Percentiles rank a stretch among this genome's conserved stretches.
phyloP scores from a whole-genome alignment of 2,329 filamentous ascomycete species.

The Graphilbum sp. region DNA sequence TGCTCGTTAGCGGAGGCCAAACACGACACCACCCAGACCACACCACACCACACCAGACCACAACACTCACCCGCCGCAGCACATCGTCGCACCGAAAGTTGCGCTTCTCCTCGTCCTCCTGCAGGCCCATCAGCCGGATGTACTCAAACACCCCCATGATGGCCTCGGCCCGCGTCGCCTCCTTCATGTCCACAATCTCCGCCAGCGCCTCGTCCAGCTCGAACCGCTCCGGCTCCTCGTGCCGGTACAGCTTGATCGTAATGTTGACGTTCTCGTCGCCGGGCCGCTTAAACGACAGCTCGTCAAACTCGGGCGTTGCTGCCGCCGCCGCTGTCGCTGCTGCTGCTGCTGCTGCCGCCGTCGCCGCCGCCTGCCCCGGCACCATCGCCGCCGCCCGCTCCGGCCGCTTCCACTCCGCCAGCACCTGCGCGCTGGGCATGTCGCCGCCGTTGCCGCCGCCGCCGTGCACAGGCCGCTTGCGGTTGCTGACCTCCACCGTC shows the following conservation, averaged over 20 bases:
- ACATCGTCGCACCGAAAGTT: slow-evolving; percentile 81
- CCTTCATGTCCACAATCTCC: slow-evolving; percentile 69
- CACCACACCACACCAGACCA: not conserved
- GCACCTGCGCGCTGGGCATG: slow-evolving; percentile 8
- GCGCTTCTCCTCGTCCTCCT: slow-evolving; percentile 90
- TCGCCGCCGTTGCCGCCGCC: too few relatives aligned
- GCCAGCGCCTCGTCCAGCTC: slow-evolving; percentile 63
- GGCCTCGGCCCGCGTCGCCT: slow-evolving; percentile 75
- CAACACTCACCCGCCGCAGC: slow-evolving; percentile 49
- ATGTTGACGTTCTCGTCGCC: slow-evolving; percentile 88
- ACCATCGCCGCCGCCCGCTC: slow-evolving; percentile 32
- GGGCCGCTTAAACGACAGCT: slow-evolving; percentile 77
- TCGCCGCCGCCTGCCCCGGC: slow-evolving; percentile 4
- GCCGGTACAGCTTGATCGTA: slow-evolving; percentile 68
- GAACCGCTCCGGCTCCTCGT: slow-evolving; percentile 77
- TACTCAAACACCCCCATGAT: slow-evolving; percentile 95
- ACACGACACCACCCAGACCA: not conserved
- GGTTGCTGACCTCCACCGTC: slow-evolving; percentile 55
- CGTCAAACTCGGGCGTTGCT: slow-evolving; percentile 67
- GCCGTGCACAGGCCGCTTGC: slow-evolving; percentile 29
- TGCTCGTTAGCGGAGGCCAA: slow-evolving; percentile 17
- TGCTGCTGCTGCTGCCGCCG: too few relatives aligned
- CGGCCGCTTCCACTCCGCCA: slow-evolving; percentile 79
- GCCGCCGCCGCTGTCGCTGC: slow-evolving; percentile 36
- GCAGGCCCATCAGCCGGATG: slow-evolving; percentile 66